A percentile compares a stretch with the other conserved stretches of the same genome.
Conservation (phyloP, 2,329 filamentous ascomycete genomes). For the Ophiocordyceps camponoti-floridani region DNA sequence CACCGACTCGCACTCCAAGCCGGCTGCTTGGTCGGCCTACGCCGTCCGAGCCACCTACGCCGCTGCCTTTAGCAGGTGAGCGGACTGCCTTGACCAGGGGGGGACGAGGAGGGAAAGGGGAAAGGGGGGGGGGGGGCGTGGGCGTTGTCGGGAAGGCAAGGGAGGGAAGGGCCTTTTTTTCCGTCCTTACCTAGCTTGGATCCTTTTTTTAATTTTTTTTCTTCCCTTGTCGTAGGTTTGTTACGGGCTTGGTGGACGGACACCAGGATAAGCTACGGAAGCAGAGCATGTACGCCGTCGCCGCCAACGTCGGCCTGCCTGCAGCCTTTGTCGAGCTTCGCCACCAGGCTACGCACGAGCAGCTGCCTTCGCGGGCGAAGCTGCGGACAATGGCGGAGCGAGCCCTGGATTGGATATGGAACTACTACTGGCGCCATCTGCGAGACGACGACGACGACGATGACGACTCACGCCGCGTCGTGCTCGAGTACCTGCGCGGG, state of each 20-base stretch:
- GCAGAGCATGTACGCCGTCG: slow-evolving; percentile 56
- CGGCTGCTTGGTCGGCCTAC: slow-evolving; percentile 28
- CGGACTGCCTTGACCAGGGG: no score
- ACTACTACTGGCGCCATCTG: slow-evolving; percentile 61
- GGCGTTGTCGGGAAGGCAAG: no score
- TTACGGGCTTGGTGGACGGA: slow-evolving; percentile 62
- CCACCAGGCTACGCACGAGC: slow-evolving; percentile 81
- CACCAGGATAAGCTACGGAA: slow-evolving; percentile 50
- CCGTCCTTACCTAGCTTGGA: no score
- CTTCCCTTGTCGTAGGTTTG: slow-evolving; percentile 35
- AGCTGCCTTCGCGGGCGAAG: slow-evolving; percentile 58
- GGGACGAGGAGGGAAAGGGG: no score
- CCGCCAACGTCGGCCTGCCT: slow-evolving; percentile 49
- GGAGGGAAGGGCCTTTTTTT: no score
- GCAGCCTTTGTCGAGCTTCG: slow-evolving; percentile 75
- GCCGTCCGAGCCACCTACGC: slow-evolving; percentile 53
- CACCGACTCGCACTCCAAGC: slow-evolving; percentile 2
- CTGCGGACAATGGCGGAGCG: slow-evolving; percentile 51
- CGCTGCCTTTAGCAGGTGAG: slow-evolving; percentile 42
- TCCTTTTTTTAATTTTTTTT: no score
- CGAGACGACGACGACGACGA: neutral
- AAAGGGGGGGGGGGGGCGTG: no score
- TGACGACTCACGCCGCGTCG: slow-evolving; percentile 12
- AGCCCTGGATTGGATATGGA: slow-evolving; percentile 73
- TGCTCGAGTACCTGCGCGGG: slow-evolving; percentile 18